Base-by-base conservation (phyloP, 2,329 filamentous ascomycete genomes). In the Nemania sp. region DNA sequence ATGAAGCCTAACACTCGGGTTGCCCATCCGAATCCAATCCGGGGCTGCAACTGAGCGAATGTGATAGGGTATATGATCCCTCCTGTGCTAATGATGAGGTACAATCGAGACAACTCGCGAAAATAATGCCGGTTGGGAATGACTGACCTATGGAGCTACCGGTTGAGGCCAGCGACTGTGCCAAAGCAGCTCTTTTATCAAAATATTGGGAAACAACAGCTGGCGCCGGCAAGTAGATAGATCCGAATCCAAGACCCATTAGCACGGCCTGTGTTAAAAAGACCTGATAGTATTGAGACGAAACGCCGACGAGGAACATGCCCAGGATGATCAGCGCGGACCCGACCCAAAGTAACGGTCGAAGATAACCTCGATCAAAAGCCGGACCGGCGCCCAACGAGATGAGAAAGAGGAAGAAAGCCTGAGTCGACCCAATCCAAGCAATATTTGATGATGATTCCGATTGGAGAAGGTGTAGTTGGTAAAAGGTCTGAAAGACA, bases 401-500 rank as follows among this genome's bases (percentile, higher is more conserved):
- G 15, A 54, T 49, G 5, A 61, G 20, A 20, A 64, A 59, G 5
- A 65, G 49, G 12, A 63, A 37, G 34, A 59, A 64, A 19, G 52
- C 49, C 23, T 63, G 63, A 6, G 56, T 54, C 2, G 57, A 59
- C 2, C 62, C 61, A 14, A 67, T 64, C 63, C 64, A 66, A 2
- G 59, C 34, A 11, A 67, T 63, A 34, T 39, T 54, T 4, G 60
- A 63, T 3, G 60, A 44, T 1, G 62, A 48, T 17, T 49, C 15
- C 3, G 14, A 31, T 2, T 43, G 26, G 3, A 62, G 52, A 20
- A 46, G 23, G 1, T 56, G 51, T 1, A 55, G 40, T 20, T 60
- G 36, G 33, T 66, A 65, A 40, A 57, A 64, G 2, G 64, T 60
- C 47, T 65, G 61, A 40, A 63, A 67, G 8, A 56, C 54, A 2